Base-by-base conservation (phyloP, 2,329 filamentous ascomycete species). In the Elsinoe arachidis region DNA sequence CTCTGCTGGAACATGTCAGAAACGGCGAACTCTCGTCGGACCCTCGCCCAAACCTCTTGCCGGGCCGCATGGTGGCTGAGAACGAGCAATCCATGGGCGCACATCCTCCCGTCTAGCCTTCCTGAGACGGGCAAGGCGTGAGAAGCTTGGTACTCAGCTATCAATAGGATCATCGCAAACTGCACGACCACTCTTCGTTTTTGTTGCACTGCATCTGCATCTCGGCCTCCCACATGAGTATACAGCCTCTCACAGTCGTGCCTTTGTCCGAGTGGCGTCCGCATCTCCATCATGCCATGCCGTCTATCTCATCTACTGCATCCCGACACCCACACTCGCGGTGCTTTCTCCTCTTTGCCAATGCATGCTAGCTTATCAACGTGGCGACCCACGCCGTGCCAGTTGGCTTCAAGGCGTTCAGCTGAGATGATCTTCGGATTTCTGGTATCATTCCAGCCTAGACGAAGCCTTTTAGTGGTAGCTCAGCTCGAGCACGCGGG, bases 51-150 rank as follows among this genome's bases (percentile, higher is more conserved):
- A 38, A 9, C 7, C 26, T 38, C 15, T 53, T 37, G n/a, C 33
- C 49, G 49, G 49, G 33, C 49, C 49, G 49, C 49, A 23, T 53
- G n/a, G 49, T 53, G 49, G 49, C 49, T 53, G 49, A 53, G 17
- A 15, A 19, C 12, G 26, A 19, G 26, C 49, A 26, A 38, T 37
- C 19, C 49, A 38, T 38, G 26, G 12, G 35, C 33, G 26, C 33
- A 12, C 15, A 53, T 53, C 49, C 49, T 53, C 33, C 34, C 19
- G 49, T 34, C 9, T 21, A 35, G 49, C 49, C 49, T 39, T 34
- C 19, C 49, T 39, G 15, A 53, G 49, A 35, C 49, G 15, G 47
- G 47, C 47, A 52, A 52, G 47, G 47, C 47, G 17, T 49, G 17
- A 52, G 33, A 52, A 38, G 47, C 47, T 52, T 52, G 47, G 49